These are phyloP conservation scores for Saitozyma sp. DNA, from an alignment of 768 basidiomycete species.

Conservation along the genomic window DNA sequence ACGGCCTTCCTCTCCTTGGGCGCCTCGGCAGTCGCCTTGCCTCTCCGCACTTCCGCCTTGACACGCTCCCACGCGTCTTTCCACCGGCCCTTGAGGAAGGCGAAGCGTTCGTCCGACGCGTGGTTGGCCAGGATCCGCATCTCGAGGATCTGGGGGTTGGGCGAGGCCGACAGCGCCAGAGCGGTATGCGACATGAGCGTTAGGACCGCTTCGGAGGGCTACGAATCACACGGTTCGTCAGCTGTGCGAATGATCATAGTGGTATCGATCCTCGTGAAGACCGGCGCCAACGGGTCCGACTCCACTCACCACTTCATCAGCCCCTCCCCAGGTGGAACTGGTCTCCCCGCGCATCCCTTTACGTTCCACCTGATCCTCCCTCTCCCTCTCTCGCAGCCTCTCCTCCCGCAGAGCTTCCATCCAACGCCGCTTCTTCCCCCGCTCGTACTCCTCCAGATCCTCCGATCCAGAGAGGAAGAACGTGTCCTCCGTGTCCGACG, in stretches of 20 bases:
- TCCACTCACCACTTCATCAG: slow-evolving; percentile 28
- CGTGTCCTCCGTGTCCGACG: slow-evolving; percentile 80
- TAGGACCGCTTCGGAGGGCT: slow-evolving; percentile 59
- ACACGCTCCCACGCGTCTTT: slow-evolving; percentile 63
- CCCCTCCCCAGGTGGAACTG: slow-evolving; percentile 6
- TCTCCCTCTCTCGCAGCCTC: slow-evolving; percentile 57
- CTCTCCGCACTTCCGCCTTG: slow-evolving; percentile 55
- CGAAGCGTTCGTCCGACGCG: slow-evolving; percentile 72
- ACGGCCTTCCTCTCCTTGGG: slow-evolving; percentile 9
- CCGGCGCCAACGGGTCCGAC: too few species aligned
- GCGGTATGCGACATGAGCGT: slow-evolving; percentile 77
- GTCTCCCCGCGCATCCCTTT: slow-evolving; percentile 63
- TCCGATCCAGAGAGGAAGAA: slow-evolving; percentile 69
- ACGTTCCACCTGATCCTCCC: slow-evolving; percentile 62
- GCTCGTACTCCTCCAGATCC: slow-evolving; percentile 67
- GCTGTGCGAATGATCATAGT: neutral
- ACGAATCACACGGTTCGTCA: neutral
- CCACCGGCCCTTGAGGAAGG: slow-evolving; percentile 79
- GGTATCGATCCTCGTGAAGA: neutral
- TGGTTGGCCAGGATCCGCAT: slow-evolving; percentile 87
- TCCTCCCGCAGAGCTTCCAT: slow-evolving; percentile 65
- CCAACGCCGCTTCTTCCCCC: slow-evolving; percentile 65
- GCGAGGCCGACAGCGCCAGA: slow-evolving; percentile 65
- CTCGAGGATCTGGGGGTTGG: slow-evolving; percentile 78
- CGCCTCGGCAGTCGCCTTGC: slow-evolving; percentile 22